Base-by-base conservation (phyloP, 306 rosid species). In the Argentina anserina region DNA sequence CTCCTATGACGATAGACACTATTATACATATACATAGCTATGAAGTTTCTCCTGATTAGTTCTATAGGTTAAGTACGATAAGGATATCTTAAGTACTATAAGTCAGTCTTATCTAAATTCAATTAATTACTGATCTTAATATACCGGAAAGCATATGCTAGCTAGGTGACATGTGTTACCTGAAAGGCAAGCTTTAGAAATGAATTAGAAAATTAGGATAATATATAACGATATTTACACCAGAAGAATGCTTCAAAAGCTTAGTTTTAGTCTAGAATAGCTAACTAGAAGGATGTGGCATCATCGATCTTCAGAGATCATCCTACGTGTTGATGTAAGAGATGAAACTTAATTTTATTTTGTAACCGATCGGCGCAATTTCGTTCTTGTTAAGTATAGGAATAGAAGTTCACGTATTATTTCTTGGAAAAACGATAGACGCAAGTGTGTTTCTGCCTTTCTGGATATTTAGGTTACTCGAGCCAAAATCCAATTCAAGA, bases 1-100 rank as follows among this genome's bases (percentile, higher is more conserved):
- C 79, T 75, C 70, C 26, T 50, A 72, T 88, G 90, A 86, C 90
- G 86, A 83, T 78, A 77, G 58, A 41, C 37, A 39, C 21, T 21
- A 10, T 42, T 43, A 47, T 61, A 17, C 41, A 20, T 33, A 62
- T 20, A 58, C 36, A 28, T 17, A 15, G n/a, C 39, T 31, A 28
- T 14, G 14, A 18, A 33, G 42, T 33, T 61, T 61, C 42, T 61
- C 23, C 33, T 33, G 42, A 8, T 61, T 61, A 61, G 33, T 61
- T 33, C 66, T 31, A 61, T 33, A 31, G 41, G 29, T 13, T 14
- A 60, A 18, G n/a, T n/a, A n/a, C n/a, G n/a, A n/a, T n/a, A n/a
- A n/a, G n/a, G n/a, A n/a, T n/a, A n/a, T n/a, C n/a, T n/a, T n/a
- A n/a, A n/a, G n/a, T n/a, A n/a, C 10, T 31, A 25, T 13, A 26